Base-by-base conservation (phyloP, 2,329 filamentous ascomycete genomes). In the Botrytis aclada region DNA sequence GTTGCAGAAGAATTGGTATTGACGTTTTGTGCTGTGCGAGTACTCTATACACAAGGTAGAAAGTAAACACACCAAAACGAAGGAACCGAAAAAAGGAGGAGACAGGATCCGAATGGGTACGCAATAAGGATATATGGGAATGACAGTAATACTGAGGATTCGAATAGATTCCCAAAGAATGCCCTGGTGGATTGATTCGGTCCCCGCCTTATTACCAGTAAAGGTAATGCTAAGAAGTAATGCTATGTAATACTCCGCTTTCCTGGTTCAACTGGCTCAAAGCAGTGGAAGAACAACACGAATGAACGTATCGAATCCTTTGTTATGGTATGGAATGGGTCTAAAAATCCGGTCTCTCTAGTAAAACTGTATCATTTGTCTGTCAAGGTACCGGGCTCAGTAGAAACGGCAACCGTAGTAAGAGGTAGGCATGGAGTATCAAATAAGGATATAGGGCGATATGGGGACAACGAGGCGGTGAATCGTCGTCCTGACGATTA, bases 401-500 rank as follows among this genome's bases (percentile, higher is more conserved):
- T 34, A 41, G n/a, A 37, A 43, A 39, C n/a, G 45, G 37, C 45
- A 56, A 65, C 60, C 69, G 60, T 60, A 71, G 69, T 37, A 34
- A 60, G 54, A 14, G 1, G 22, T 18, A 12, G 58, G 16, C 51
- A 29, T 25, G 2, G n/a, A 54, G 43, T 47, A 71, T 56, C 61
- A 64, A 51, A 65, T n/a, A 32, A 43, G 56, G 8, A 51, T 51
- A 71, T 66, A 71, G 37, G 61, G 70, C 70, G 70, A 66, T 43
- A 39, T 34, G 41, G 45, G 37, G 70, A 25, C 47, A 66, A 58
- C 43, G 70, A 66, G 70, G 70, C 70, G 70, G 70, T 71, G 70
- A 71, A 64, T 37, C 51, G 45, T 66, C 60, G 69, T 66, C 60
- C 60, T 71, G 69, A 71, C 69, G 61, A 71, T 71, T 71, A 71